phyloP scores from a whole-genome alignment of 306 rosid genomes.

The Vigna nakashimae region DNA sequence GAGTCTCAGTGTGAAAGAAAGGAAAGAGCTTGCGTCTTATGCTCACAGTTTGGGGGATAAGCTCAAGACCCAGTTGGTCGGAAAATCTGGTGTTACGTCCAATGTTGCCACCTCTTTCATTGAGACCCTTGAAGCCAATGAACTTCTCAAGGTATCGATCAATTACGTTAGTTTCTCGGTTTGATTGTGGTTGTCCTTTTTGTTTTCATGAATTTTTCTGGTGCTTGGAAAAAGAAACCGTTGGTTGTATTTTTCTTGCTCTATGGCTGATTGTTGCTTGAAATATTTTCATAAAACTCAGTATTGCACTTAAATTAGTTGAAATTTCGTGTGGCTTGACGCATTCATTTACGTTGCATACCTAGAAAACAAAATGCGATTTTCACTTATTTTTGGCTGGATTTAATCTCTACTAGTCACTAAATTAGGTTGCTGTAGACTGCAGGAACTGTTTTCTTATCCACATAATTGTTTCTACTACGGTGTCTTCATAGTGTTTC shows the following conservation, averaged over 20 bases:
- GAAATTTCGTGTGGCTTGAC: constrained; percentile 4
- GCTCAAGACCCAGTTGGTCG: constrained; percentile 89
- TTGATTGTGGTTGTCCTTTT: background rate
- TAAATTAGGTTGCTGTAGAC: background rate
- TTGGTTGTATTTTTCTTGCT: background rate
- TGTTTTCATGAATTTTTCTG: constrained; percentile 9
- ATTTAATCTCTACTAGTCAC: background rate
- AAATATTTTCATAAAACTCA: constrained; percentile 20
- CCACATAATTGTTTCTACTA: background rate
- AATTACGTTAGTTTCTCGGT: background rate
- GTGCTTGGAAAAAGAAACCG: background rate
- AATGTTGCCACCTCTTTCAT: constrained; percentile 74
- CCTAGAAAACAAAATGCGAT: constrained; percentile 1
- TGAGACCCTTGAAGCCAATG: constrained; percentile 89
- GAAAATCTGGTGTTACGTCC: constrained; percentile 83
- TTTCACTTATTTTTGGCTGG: background rate
- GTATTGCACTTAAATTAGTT: constrained; percentile 10
- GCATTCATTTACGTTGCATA: constrained; percentile 21
- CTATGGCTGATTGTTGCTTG: background rate
- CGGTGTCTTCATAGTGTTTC: constrained; percentile 13
- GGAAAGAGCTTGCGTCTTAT: constrained; percentile 82
- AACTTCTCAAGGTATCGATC: constrained; percentile 83
- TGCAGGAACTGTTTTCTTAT: background rate
- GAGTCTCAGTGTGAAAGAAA: constrained; percentile 75
- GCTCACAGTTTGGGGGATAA: constrained; percentile 92